Conservation (phyloP, 208 protist species). For the Trypanosoma conorhini region DNA sequence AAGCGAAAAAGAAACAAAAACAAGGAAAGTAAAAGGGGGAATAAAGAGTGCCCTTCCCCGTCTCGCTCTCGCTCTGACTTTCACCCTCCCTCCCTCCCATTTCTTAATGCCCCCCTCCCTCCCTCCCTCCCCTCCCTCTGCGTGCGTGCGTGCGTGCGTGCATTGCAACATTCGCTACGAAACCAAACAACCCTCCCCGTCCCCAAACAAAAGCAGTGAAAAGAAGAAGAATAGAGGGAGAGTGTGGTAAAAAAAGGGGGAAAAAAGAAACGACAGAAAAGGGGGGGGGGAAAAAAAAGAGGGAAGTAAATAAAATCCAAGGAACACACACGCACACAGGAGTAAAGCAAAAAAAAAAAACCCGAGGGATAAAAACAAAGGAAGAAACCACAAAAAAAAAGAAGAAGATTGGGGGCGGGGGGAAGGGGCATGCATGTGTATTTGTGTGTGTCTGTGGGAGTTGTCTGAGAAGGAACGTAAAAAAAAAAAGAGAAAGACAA, state of each 20-base stretch:
- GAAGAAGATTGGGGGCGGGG: neutral
- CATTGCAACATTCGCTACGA: too few relatives aligned
- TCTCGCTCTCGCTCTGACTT: too few relatives aligned
- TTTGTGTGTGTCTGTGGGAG: neutral
- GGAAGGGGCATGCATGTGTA: neutral
- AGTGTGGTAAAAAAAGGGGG: too few relatives aligned
- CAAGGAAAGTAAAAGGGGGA: too few relatives aligned
- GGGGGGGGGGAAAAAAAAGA: slow-evolving; percentile 1
- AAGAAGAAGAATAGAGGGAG: neutral
- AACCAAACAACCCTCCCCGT: too few relatives aligned
- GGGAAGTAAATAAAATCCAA: neutral
- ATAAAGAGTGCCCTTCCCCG: too few relatives aligned
- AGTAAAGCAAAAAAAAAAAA: neutral
- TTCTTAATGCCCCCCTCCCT: too few relatives aligned
- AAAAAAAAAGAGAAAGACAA: neutral
- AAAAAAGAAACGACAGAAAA: neutral
- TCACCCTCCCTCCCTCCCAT: too few relatives aligned
- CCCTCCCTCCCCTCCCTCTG: too few relatives aligned
- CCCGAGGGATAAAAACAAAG: neutral
- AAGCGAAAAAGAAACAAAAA: too few relatives aligned
- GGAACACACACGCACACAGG: neutral
- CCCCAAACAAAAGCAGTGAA: neutral
- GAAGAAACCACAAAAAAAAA: slow-evolving; percentile 1
- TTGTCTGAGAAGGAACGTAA: neutral
- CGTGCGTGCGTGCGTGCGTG: too few relatives aligned